Base-by-base conservation (phyloP, 2,329 filamentous ascomycete species). In the Penicillium sp. region DNA sequence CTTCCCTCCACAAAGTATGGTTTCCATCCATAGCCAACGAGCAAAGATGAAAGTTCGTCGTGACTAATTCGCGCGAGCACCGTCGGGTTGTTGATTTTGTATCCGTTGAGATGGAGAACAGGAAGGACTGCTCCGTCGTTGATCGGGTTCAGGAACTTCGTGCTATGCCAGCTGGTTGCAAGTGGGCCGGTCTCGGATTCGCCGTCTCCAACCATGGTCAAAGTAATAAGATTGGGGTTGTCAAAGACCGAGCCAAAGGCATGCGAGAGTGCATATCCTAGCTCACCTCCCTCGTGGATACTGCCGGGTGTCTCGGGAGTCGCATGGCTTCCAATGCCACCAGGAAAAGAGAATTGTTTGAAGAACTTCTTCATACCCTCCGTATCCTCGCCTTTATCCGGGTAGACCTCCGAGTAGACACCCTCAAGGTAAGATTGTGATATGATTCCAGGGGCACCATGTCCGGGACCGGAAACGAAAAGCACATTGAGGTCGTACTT, bases 1-100 rank as follows among this genome's bases (percentile, higher is more conserved):
- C 85, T 85, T 48, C 89, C 89, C 69, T 92, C 88, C 47, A 92
- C 89, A 65, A 92, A 91, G 74, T 91, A 91, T 9, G 89, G 89
- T 48, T 86, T 84, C 86, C 87, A 92, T 63, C 89, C 89, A 67
- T 91, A 92, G 31, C 89, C 89, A 41, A 83, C 62, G 73, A 92
- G 89, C 19, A 92, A 79, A 25, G 81, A 77, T 64, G 85, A 82
- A 6, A 92, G 79, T 74, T 92, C 89, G 60, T 88, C 84, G 70
- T 91, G 88, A 43, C 84, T 84, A 68, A 92, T 87, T 63, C 89
- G 85, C 15, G 89, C 85, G 16, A 92, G 82, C 0, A 92, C 70
- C 5, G 86, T 92, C 9, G 88, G 88, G 73, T 91, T 90, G 78
- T 90, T 90, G 78, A 92, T 92, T 79, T 92, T 92, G 81, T 92